Evolutionary conservation across 2,329 filamentous ascomycete species (phyloP).

Genomic region (Aspergillus brasiliensis): DNA sequence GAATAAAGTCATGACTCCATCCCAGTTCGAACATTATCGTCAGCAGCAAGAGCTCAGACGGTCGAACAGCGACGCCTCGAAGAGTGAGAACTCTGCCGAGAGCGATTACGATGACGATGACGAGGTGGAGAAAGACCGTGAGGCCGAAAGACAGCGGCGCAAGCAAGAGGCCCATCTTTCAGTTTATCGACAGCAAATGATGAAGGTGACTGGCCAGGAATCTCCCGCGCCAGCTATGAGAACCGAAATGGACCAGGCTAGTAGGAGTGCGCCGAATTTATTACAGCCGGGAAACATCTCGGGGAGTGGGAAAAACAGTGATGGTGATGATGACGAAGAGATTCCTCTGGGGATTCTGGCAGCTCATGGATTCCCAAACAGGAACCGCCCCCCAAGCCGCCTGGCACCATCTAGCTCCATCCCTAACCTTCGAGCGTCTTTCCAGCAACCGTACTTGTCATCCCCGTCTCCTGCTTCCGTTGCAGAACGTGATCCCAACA

Average conservation of each 20-base stretch:
- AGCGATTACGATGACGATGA: conserved; percentile 77
- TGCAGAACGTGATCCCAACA: conserved; percentile 43
- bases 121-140: conserved; percentile 72
- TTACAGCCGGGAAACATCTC: conserved; percentile 42
- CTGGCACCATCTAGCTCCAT: conserved; percentile 68
- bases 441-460: conserved; percentile 49
- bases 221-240: conserved; percentile 53
- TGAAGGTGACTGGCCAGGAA: conserved; percentile 85
- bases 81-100: conserved; percentile 57
- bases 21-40: conserved; percentile 80
- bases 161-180: conserved; percentile 90
- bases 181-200: conserved; percentile 92
- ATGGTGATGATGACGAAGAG: conserved; percentile 80
- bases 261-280: conserved; percentile 65
- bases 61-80: conserved; percentile 52
- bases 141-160: conserved; percentile 73
- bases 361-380: conserved; percentile 84
- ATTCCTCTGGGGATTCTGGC: conserved; percentile 82
- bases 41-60: conserved; percentile 69
- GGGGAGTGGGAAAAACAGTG: conserved; percentile 41
- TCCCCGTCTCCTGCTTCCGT: conserved; percentile 62
- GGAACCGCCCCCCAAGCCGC: conserved; percentile 71
- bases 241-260: conserved; percentile 58
- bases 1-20: conserved; percentile 86
- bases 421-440: conserved; percentile 67